These are phyloP conservation scores for Urostyla sp. DNA, from an alignment of 73 alveolate genomes.

Conservation along the genomic window DNA sequence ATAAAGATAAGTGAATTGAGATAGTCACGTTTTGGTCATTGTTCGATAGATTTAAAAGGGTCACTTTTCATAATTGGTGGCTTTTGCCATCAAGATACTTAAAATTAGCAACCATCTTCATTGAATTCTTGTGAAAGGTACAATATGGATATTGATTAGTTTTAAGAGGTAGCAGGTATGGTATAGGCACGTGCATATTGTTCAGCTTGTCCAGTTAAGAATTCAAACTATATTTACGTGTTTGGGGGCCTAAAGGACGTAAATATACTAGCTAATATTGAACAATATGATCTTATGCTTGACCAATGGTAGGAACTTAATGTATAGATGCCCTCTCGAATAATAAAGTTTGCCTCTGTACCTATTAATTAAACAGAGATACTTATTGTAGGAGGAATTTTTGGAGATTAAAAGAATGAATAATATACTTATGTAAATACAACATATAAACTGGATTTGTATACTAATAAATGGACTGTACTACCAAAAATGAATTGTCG, in stretches of 20 bases:
- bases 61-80: conserved; percentile 24
- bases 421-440: conserved; percentile 46
- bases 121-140: conserved; percentile 14
- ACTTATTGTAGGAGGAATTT: conserved; percentile 24
- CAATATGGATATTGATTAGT: neutral
- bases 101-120: neutral
- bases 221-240: conserved; percentile 4
- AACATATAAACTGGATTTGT: conserved; percentile 18
- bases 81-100: conserved; percentile 28
- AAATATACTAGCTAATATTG: conserved; percentile 1
- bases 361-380: conserved; percentile 25
- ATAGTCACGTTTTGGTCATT: conserved; percentile 23
- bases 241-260: conserved; percentile 26
- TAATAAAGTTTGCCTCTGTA: conserved; percentile 40
- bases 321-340: conserved; percentile 34
- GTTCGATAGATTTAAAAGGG: conserved; percentile 38
- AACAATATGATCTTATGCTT: conserved; percentile 30
- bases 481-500: conserved; percentile 31
- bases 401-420: conserved; percentile 39
- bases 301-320: conserved; percentile 22
- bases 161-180: conserved; percentile 4
- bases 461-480: conserved; percentile 44
- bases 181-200: conserved; percentile 30
- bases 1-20: conserved; percentile 1
- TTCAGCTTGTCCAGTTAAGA: conserved; percentile 40